Evolutionary conservation across 1,284 basidiomycete genomes (phyloP).

Genomic region (Ustilago esculenta): DNA sequence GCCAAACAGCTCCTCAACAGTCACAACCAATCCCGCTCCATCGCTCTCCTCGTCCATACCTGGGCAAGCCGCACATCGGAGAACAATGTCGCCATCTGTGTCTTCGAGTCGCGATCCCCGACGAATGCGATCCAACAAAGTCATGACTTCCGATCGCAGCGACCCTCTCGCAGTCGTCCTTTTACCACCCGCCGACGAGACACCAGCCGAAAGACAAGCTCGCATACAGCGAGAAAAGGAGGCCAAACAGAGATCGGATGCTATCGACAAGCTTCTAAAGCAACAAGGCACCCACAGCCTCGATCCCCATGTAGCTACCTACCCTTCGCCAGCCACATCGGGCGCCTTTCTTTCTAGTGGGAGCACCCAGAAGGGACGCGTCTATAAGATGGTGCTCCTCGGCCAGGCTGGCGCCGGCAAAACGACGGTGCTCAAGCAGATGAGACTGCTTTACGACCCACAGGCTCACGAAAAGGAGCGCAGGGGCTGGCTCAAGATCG

Average conservation of each 20-base stretch:
- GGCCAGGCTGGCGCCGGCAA: slow-evolving; percentile 55
- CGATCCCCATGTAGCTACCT: no score
- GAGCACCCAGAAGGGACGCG: slow-evolving; percentile 7
- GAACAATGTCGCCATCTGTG: slow-evolving; percentile 23
- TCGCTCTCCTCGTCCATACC: no score
- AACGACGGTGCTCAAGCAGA: slow-evolving; percentile 56
- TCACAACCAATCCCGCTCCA: no score
- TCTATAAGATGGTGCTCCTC: slow-evolving; percentile 37
- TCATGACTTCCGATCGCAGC: neutral
- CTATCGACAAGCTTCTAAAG: slow-evolving; percentile 33
- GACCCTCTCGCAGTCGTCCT: slow-evolving; percentile 30
- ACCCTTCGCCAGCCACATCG: no score
- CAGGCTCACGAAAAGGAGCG: slow-evolving; percentile 45
- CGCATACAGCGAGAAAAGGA: slow-evolving; percentile 14
- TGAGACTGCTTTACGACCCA: slow-evolving; percentile 54
- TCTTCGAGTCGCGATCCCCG: neutral
- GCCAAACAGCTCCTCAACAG: no score
- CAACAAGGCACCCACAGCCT: neutral
- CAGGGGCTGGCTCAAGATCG: slow-evolving; percentile 33
- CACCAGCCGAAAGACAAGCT: neutral
- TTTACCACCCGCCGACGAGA: slow-evolving; percentile 26
- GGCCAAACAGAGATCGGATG: slow-evolving; percentile 30
- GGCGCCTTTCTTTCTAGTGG: no score
- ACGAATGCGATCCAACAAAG: neutral
- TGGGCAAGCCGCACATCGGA: no score